phyloP scores from a whole-genome alignment of 768 basidiomycete genomes.

The Naganishia antarctica region DNA sequence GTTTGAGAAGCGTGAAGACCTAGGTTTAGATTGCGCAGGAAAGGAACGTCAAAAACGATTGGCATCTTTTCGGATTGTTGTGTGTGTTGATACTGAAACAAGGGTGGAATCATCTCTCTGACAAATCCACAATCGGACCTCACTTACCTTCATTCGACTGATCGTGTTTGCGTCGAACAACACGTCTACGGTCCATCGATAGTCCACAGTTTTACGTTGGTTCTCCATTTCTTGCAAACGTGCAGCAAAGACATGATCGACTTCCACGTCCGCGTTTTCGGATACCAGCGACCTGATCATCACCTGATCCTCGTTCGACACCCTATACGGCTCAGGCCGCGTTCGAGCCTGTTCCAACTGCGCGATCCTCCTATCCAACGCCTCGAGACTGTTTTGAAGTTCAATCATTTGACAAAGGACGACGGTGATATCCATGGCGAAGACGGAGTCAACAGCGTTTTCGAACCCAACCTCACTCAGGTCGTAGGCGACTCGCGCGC shows the following conservation, averaged over 20 bases:
- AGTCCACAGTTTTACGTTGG: neutral
- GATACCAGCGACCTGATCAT: neutral
- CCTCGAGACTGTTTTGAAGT: neutral
- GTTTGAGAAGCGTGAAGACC: neutral
- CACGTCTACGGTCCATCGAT: neutral
- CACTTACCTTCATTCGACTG: slow-evolving; percentile 8
- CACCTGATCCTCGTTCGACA: neutral
- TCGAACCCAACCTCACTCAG: neutral
- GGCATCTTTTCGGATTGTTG: slow-evolving; percentile 7
- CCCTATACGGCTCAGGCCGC: slow-evolving; percentile 14
- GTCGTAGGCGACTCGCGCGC: neutral
- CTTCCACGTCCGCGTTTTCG: neutral
- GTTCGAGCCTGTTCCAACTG: slow-evolving; percentile 2
- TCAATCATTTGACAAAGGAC: neutral
- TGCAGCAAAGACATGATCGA: neutral
- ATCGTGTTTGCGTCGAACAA: neutral
- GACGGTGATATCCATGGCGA: slow-evolving; percentile 6
- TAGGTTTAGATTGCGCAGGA: neutral
- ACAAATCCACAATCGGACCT: no score
- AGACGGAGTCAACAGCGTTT: neutral
- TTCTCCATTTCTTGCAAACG: neutral
- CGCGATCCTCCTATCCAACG: slow-evolving; percentile 14
- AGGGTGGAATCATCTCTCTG: neutral
- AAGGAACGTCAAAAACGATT: neutral
- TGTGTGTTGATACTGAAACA: neutral